Evolutionary conservation across 495 filamentous ascomycete species (phyloP), one percentile per base, ranked within the genome.

Genomic region (Podospora pseudoanserina): DNA sequence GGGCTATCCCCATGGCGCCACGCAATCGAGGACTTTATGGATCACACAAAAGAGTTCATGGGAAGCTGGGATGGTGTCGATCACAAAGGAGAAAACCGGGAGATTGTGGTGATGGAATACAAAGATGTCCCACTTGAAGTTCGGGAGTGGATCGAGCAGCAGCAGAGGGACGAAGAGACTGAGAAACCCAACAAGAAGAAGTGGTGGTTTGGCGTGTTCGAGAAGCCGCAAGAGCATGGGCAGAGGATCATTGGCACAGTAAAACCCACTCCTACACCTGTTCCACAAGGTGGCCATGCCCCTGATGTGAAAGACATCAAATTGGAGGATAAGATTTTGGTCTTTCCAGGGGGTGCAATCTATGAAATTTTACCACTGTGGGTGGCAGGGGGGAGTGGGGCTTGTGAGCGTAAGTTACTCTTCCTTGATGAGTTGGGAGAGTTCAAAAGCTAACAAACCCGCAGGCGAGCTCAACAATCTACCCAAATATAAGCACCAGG

Each of bases 61-160:
- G 77, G 77, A 26, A 73, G 64, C 39, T 79, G 73, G 75, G 75
- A 78, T 62, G 77, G 77, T 27, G 75, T 78, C 27, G 76, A 78
- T 59, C 72, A 76, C 60, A 76, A 77, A 65, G 75, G 71, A 7
- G 20, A 69, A 32, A 67, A 77, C 39, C 66, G 77, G 56, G 76
- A 79, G 66, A 57, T 77, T 26, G 67, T 77, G 6, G 71, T 78
- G 28, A 77, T 79, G 73, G 75, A 79, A 63, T 79, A 70, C 59
- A 63, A 55, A n/a, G 76, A 75, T 53, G 75, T 77, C 54, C 77
- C 76, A 16, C 54, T 34, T 0, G 23, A 62, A 4, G 77, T 76
- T 27, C 26, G 67, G 27, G 27, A 67, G 13, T 79, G 76, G 76
- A 78, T 79, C 26, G 75, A 79, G 65, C 66, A 76, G 57, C 74